phyloP scores from a whole-genome alignment of 2,329 filamentous ascomycete species.

The Fusarium sp. region DNA sequence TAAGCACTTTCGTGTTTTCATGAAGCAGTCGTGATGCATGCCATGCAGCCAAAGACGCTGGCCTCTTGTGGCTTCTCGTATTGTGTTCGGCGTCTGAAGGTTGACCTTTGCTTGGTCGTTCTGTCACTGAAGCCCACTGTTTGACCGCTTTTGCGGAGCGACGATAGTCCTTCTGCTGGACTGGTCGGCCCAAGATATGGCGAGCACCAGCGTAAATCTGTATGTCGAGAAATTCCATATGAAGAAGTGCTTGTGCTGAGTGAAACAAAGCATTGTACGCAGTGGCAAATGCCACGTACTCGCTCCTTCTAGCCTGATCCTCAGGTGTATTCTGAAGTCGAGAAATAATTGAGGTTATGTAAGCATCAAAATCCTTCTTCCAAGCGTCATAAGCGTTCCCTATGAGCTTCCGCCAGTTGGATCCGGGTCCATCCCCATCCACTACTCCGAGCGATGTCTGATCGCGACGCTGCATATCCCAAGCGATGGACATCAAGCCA shows the following conservation, averaged over 20 bases:
- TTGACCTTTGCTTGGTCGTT: neutral
- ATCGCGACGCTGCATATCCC: slow-evolving; percentile 70
- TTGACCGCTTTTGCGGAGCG: neutral
- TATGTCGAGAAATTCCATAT: neutral
- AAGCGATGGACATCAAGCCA: slow-evolving; percentile 70
- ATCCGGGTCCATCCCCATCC: neutral
- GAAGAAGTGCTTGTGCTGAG: neutral
- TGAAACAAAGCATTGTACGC: slow-evolving; percentile 1
- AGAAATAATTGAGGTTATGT: slow-evolving; percentile 1
- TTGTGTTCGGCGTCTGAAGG: neutral
- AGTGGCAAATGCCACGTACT: slow-evolving; percentile 1
- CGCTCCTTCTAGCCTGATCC: neutral
- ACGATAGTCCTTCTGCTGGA: slow-evolving; percentile 1
- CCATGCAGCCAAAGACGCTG: neutral
- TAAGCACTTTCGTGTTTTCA: neutral
- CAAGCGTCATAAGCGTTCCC: neutral
- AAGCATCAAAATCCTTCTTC: neutral
- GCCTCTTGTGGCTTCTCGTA: neutral
- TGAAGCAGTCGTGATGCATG: neutral
- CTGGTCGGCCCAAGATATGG: neutral
- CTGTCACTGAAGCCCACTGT: neutral
- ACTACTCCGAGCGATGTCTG: slow-evolving; percentile 63
- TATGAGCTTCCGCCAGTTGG: neutral
- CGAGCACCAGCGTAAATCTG: slow-evolving; percentile 4
- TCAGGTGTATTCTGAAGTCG: neutral